These are phyloP conservation scores for Volvariella surrecta DNA, from an alignment of 1,284 basidiomycete genomes.

Conservation along the genomic window DNA sequence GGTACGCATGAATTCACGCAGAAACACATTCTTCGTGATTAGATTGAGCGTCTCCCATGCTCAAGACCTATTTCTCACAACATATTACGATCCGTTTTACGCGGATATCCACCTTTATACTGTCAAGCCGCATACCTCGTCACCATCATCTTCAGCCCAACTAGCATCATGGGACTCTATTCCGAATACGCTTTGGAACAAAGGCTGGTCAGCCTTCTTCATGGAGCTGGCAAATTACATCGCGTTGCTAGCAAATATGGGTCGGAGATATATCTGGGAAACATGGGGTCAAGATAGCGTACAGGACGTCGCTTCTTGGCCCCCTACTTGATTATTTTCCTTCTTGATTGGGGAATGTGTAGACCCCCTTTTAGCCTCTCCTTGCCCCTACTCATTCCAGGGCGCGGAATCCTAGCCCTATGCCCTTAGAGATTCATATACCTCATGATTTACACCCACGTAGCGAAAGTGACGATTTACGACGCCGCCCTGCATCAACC, in stretches of 20 bases:
- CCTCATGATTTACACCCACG: no score
- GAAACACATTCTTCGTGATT: conserved; percentile 4
- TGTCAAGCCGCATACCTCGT: conserved; percentile 33
- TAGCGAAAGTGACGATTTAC: no score
- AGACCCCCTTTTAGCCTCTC: conserved; percentile 1
- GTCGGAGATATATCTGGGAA: conserved; percentile 21
- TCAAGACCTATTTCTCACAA: conserved; percentile 25
- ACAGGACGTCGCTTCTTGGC: conserved; percentile 17
- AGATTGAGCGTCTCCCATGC: conserved; percentile 25
- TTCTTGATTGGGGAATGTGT: conserved; percentile 6
- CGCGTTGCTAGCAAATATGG: conserved; percentile 15
- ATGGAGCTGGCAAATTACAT: conserved; percentile 13
- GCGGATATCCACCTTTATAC: conserved; percentile 54
- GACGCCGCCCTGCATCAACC: no score
- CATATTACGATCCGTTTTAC: conserved; percentile 68
- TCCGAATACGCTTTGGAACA: conserved; percentile 7
- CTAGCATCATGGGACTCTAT: conserved; percentile 18
- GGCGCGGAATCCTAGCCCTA: no score
- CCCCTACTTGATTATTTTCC: conserved; percentile 22
- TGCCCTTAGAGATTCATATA: no score
- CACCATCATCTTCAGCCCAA: conserved; percentile 10
- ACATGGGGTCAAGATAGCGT: conserved; percentile 18
- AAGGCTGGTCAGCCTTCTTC: background rate
- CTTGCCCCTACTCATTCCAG: background rate
- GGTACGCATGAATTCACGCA: background rate